Evolutionary conservation across 495 filamentous ascomycete species (phyloP).

Genomic region (Bacidia rubella): DNA sequence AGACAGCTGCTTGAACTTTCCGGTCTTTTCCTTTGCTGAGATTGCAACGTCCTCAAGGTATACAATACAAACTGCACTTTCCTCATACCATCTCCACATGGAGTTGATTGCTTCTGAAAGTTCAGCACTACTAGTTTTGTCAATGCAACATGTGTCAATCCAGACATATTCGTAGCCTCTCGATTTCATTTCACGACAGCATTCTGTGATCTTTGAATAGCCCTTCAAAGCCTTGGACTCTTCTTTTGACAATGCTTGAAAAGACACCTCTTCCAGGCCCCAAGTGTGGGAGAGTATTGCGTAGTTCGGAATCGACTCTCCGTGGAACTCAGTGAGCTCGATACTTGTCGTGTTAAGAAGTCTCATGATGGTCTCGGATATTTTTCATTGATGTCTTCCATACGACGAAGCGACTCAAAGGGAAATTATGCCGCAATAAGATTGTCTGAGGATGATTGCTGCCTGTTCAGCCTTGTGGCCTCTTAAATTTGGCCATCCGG

Average conservation of each 20-base stretch:
- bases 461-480: too few relatives aligned
- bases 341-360: slow-evolving; percentile 30
- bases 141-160: slow-evolving; percentile 29
- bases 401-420: too few relatives aligned
- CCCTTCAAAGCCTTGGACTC: slow-evolving; percentile 9
- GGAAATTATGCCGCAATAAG: too few relatives aligned
- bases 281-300: slow-evolving; percentile 28
- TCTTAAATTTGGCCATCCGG: too few relatives aligned
- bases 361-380: slow-evolving; percentile 24
- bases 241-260: slow-evolving; percentile 18
- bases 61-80: slow-evolving; percentile 17
- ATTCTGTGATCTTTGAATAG: slow-evolving; percentile 19
- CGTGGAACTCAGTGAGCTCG: slow-evolving; percentile 25
- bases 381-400: too few relatives aligned
- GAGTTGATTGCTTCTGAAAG: slow-evolving; percentile 24
- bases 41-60: slow-evolving; percentile 19
- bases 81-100: slow-evolving; percentile 23
- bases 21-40: neutral
- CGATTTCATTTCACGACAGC: slow-evolving; percentile 14
- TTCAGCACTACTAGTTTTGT: slow-evolving; percentile 26
- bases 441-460: too few relatives aligned
- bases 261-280: slow-evolving; percentile 22
- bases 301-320: slow-evolving; percentile 16
- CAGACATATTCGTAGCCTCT: slow-evolving; percentile 18
- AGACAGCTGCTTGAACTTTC: neutral